Percentiles rank a stretch among this genome's conserved stretches.
Conservation (phyloP, 2,329 filamentous ascomycete genomes). For the Sporothrix brunneoviolacea region DNA sequence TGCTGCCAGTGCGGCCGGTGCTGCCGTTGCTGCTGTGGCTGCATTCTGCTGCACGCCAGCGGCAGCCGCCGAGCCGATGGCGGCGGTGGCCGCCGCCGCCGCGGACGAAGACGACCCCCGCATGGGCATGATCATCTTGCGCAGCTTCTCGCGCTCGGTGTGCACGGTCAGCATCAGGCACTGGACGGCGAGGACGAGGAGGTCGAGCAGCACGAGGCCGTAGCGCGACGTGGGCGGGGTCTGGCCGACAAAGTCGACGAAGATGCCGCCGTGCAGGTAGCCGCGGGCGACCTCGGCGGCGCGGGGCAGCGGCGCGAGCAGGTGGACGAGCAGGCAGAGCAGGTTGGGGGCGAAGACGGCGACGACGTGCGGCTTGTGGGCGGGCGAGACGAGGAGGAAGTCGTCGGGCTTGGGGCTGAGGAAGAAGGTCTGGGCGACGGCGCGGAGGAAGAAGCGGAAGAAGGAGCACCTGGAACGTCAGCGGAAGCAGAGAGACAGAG, state of each 20-base stretch:
- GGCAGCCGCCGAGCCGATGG: slow-evolving; percentile 17
- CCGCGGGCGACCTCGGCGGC: slow-evolving; percentile 57
- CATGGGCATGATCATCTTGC: slow-evolving; percentile 36
- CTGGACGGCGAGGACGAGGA: slow-evolving; percentile 50
- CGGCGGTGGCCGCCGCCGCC: slow-evolving; percentile 14
- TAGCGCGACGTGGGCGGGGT: slow-evolving; percentile 52
- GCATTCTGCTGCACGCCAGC: neutral
- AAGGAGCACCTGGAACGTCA: slow-evolving; percentile 56
- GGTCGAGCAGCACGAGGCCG: slow-evolving; percentile 49
- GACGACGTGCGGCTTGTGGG: slow-evolving; percentile 49
- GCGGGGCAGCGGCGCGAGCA: slow-evolving; percentile 46
- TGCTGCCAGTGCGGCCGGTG: slow-evolving; percentile 27
- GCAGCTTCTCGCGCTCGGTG: slow-evolving; percentile 51
- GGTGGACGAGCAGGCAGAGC: slow-evolving; percentile 54
- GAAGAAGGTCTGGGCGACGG: slow-evolving; percentile 54
- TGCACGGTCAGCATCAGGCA: slow-evolving; percentile 59
- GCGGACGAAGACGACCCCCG: slow-evolving; percentile 7
- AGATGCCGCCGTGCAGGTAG: slow-evolving; percentile 60
- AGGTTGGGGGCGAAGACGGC: slow-evolving; percentile 53
- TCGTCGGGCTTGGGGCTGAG: slow-evolving; percentile 56
- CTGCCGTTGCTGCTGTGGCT: slow-evolving; percentile 24
- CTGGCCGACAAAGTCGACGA: slow-evolving; percentile 64
- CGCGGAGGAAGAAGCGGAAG: slow-evolving; percentile 53
- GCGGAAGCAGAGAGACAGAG: neutral
- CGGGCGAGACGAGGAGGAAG: slow-evolving; percentile 49